Evolutionary conservation across 2,329 filamentous ascomycete species (phyloP), one percentile per base, ranked within the genome.

Genomic region (Aureobasidium melanogenum): DNA sequence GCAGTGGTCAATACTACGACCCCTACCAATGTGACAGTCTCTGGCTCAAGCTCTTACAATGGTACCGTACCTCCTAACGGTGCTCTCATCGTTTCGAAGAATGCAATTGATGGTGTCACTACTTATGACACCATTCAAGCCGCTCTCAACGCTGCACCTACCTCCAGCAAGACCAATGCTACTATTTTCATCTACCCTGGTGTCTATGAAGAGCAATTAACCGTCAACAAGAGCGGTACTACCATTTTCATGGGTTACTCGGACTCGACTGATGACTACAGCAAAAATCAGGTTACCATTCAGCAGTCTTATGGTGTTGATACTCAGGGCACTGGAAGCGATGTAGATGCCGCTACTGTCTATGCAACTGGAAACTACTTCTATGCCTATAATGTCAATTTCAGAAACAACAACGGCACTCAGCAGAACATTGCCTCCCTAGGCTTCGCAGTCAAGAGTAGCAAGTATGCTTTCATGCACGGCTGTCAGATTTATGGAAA

Each of bases 161-260:
- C 67, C 10, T 71, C 71, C 1, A 74, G 70, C 63, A 74, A 73
- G 66, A 69, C 63, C 3, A 70, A 71, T 32, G 67, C 71, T 32
- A 76, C 73, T 1, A 70, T 76, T 7, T 75, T 76, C 64, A 75
- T 76, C 61, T 75, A 75, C 60, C 73, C 73, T 32, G 74, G 74
- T 34, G 67, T 69, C 1, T 76, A 76, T 62, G 65, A 73, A 17
- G 74, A 76, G 64, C 71, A 76, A 65, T 66, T 76, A 22, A 66
- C 73, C 14, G 65, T 76, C 48, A 74, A 69, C 64, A 72, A 72
- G 62, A 70, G 72, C 17, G 74, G 74, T 6, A 69, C 70, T 0
- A 75, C 74, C 19, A 73, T 75, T 44, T 74, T 77, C 65, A 66
- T 71, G 47, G 75, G 74, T 6, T 76, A 76, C 66, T 71, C 71